A percentile compares a stretch with the other conserved stretches of the same genome.
These are phyloP conservation scores for Agaricus bisporus DNA, from an alignment of 768 basidiomycete species.

Conservation along the genomic window DNA sequence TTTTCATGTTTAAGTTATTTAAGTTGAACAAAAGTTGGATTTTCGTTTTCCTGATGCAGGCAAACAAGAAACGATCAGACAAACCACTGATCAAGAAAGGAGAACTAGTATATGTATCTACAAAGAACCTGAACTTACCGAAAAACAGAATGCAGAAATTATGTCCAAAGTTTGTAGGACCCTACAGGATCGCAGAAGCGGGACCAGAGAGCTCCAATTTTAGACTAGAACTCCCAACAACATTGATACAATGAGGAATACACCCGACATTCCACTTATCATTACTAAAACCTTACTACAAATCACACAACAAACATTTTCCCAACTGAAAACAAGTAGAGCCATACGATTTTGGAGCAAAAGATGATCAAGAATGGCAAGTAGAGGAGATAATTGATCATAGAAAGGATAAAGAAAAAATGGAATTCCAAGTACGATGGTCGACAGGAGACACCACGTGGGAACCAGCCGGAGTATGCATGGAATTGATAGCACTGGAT, in stretches of 20 bases:
- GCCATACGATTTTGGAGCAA: constrained; percentile 30
- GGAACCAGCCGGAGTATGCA: constrained; percentile 20
- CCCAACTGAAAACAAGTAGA: constrained; percentile 20
- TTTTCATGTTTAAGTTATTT: no score
- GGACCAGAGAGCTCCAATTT: constrained; percentile 20
- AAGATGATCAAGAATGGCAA: constrained; percentile 27
- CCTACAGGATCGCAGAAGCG: constrained; percentile 22
- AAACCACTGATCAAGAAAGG: constrained; percentile 18
- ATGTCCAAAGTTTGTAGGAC: constrained; percentile 31
- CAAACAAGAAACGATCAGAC: constrained; percentile 18
- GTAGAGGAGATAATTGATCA: constrained; percentile 29
- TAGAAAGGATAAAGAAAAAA: constrained; percentile 5
- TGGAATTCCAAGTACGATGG: constrained; percentile 25
- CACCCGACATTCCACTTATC: constrained; percentile 27
- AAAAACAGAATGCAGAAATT: constrained; percentile 28
- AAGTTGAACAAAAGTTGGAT: no score
- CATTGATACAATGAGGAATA: neutral
- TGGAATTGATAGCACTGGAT: constrained; percentile 23
- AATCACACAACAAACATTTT: constrained; percentile 27
- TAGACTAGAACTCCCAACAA: constrained; percentile 18
- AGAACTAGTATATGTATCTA: constrained; percentile 28
- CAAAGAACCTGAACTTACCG: constrained; percentile 22
- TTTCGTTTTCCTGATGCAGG: no score
- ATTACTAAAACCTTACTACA: constrained; percentile 20
- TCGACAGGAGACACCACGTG: constrained; percentile 26